phyloP scores from a whole-genome alignment of 2,329 filamentous ascomycete genomes.

The Aspergillus arachidicola region DNA sequence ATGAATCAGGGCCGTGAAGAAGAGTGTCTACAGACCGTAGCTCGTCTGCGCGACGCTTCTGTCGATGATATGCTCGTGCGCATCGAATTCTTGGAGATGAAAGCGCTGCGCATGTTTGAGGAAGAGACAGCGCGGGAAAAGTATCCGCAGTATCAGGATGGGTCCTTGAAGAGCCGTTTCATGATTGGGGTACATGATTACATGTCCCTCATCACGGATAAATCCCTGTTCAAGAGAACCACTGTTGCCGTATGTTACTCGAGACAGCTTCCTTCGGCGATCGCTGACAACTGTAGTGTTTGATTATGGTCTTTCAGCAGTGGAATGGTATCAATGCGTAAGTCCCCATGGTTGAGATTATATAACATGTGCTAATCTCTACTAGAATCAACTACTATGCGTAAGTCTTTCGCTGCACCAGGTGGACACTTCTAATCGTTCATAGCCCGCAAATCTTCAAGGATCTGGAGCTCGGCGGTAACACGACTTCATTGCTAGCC shows the following conservation, averaged over 20 bases:
- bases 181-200: conserved; percentile 61
- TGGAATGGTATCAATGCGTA: conserved; percentile 47
- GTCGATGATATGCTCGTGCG: conserved; percentile 69
- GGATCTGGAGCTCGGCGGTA: conserved; percentile 36
- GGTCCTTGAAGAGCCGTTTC: conserved; percentile 64
- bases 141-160: conserved; percentile 66
- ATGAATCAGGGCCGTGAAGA: conserved; percentile 68
- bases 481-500: conserved; percentile 42
- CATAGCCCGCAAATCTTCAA: conserved; percentile 37
- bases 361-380: not conserved
- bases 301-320: conserved; percentile 47
- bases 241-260: conserved; percentile 38
- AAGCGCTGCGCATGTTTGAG: conserved; percentile 74
- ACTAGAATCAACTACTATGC: conserved; percentile 43
- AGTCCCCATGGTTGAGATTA: not conserved
- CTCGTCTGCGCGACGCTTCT: conserved; percentile 64
- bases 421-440: not conserved
- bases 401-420: conserved; percentile 15
- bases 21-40: conserved; percentile 66
- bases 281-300: conserved; percentile 63
- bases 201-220: conserved; percentile 35
- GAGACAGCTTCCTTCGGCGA: conserved; percentile 48
- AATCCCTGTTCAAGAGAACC: conserved; percentile 40
- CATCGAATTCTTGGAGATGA: conserved; percentile 77
- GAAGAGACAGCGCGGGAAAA: conserved; percentile 66